Conservation (phyloP, 2,329 filamentous ascomycete genomes). For the Botryotinia calthae region DNA sequence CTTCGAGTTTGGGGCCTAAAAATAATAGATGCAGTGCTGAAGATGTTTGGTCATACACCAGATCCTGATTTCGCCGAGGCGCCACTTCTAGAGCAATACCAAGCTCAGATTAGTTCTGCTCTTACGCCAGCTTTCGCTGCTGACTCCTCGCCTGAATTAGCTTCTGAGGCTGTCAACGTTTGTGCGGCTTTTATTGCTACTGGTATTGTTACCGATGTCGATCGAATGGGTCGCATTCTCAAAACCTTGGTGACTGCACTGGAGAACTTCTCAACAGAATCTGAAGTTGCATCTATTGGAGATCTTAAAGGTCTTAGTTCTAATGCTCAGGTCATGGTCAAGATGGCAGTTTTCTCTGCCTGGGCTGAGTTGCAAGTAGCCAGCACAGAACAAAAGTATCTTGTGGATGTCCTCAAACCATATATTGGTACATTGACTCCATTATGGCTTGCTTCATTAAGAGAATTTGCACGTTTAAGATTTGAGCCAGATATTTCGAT, state of each 20-base stretch:
- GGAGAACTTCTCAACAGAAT: slow-evolving; percentile 84
- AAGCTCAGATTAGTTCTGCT: slow-evolving; percentile 95
- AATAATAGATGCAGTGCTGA: slow-evolving; percentile 89
- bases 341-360: slow-evolving; percentile 93
- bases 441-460: slow-evolving; percentile 86
- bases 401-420: slow-evolving; percentile 83
- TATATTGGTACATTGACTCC: slow-evolving; percentile 89
- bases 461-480: slow-evolving; percentile 87
- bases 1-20: slow-evolving; percentile 87
- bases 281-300: slow-evolving; percentile 81
- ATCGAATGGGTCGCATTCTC: slow-evolving; percentile 97
- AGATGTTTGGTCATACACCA: slow-evolving; percentile 92
- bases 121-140: slow-evolving; percentile 93
- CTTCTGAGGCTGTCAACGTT: slow-evolving; percentile 93
- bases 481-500: slow-evolving; percentile 98
- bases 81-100: slow-evolving; percentile 94
- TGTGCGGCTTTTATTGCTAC: slow-evolving; percentile 98
- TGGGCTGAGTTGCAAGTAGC: slow-evolving; percentile 98
- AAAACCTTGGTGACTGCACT: slow-evolving; percentile 88
- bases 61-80: slow-evolving; percentile 98
- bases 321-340: slow-evolving; percentile 97
- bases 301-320: slow-evolving; percentile 90
- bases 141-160: slow-evolving; percentile 93
- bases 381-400: slow-evolving; percentile 85
- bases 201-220: slow-evolving; percentile 94